These are phyloP conservation scores for Boletus vinaceobasis DNA, from an alignment of 768 basidiomycete species.

Conservation along the genomic window DNA sequence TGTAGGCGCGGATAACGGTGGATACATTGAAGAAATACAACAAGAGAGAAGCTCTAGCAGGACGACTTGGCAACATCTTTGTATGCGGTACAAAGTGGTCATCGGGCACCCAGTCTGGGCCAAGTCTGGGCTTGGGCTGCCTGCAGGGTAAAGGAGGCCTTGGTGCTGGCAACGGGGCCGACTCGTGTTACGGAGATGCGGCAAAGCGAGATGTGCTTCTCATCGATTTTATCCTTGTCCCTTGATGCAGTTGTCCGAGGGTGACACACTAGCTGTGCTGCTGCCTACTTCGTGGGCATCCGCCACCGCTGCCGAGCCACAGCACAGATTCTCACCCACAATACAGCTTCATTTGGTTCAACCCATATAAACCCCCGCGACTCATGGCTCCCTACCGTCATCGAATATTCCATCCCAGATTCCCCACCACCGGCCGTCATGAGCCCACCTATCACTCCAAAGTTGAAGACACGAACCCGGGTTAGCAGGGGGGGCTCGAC, in stretches of 20 bases:
- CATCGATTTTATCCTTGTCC: not conserved
- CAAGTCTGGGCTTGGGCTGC: too few relatives aligned
- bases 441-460: not conserved
- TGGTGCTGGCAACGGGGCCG: too few relatives aligned
- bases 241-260: not conserved
- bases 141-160: not conserved
- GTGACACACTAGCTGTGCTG: not conserved
- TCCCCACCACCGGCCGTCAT: not conserved
- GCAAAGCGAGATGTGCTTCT: too few relatives aligned
- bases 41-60: not conserved
- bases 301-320: not conserved
- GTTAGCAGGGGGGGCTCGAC: not conserved
- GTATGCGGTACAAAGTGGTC: not conserved
- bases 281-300: not conserved
- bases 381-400: not conserved
- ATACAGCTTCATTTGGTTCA: too few relatives aligned
- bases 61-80: not conserved
- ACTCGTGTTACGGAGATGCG: not conserved
- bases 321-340: too few relatives aligned
- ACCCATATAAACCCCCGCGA: conserved; percentile 11
- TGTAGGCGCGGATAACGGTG: not conserved
- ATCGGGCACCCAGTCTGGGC: too few relatives aligned
- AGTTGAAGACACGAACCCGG: not conserved
- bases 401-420: not conserved
- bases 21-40: conserved; percentile 7